Evolutionary conservation across 192 early-diverging fungal species (phyloP).

Genomic region (Nowakowskiella sp.): DNA sequence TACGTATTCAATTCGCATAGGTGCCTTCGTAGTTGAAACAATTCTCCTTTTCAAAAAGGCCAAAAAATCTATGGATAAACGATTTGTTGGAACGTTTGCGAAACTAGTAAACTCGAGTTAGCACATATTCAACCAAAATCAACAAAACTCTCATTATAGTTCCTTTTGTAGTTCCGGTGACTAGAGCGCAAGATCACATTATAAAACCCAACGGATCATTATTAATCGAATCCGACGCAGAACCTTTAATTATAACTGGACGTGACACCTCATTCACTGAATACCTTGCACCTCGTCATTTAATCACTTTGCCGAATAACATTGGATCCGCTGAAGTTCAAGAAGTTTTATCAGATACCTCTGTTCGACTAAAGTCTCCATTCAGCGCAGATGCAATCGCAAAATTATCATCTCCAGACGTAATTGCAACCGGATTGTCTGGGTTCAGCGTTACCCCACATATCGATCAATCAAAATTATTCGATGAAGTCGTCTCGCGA

Average conservation of each 20-base stretch:
- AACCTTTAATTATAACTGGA: conserved; percentile 65
- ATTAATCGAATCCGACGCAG: conserved; percentile 53
- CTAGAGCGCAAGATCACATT: conserved; percentile 85
- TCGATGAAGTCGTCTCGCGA: conserved; percentile 70
- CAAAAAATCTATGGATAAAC: conserved; percentile 80
- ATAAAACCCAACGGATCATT: conserved; percentile 65
- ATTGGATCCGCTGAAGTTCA: conserved; percentile 59
- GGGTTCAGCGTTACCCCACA: conserved; percentile 52
- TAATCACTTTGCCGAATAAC: conserved; percentile 57
- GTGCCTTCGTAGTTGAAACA: too few relatives aligned
- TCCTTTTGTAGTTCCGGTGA: conserved; percentile 68
- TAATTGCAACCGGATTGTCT: conserved; percentile 15
- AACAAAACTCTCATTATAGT: background rate
- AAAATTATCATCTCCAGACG: conserved; percentile 48
- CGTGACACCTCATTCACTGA: conserved; percentile 33
- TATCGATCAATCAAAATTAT: conserved; percentile 84
- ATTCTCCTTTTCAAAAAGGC: too few relatives aligned
- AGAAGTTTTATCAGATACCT: conserved; percentile 75
- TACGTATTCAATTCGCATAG: too few relatives aligned
- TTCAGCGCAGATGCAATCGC: conserved; percentile 66
- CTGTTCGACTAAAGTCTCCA: conserved; percentile 64
- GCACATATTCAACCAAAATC: conserved; percentile 14
- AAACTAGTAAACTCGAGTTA: conserved; percentile 67
- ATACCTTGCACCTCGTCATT: conserved; percentile 37
- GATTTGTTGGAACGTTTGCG: conserved; percentile 76